Evolutionary conservation across 345 rosid genomes (phyloP), one percentile per base, ranked within the genome.

Genomic region (Syzygium aromaticum): DNA sequence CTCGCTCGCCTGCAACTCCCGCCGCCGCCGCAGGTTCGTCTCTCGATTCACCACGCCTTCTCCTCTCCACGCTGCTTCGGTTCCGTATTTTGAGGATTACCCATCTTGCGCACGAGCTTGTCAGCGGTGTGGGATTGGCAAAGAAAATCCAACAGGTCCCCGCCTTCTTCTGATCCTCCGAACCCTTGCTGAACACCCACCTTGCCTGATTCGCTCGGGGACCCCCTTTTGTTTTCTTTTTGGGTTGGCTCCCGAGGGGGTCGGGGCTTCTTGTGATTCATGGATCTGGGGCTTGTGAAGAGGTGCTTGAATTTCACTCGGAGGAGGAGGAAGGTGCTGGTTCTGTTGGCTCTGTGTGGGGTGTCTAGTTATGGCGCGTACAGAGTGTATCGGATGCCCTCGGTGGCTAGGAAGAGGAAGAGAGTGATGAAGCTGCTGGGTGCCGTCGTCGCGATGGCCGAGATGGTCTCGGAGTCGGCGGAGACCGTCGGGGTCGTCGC

Each of bases 321-420:
- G 84, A 93, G 94, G 87, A 93, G 93, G 86, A 96, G 88, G 87
- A 96, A 90, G 91, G 94, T 94, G 98, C 85, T 98, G 21, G 49
- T 94, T 88, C 84, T 90, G 6, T 84, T 96, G 5, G 99, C 95
- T 52, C 77, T 93, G 7, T 88, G 91, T 25, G 97, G 97, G 28
- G 94, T 89, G 8, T 98, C 99, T 54, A 91, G 98, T 57, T 98
- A 94, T 80, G 99, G 97, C 57, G 94, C 88, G 63, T 98, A 95
- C 90, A 96, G 91, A 89, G 90, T 95, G 49, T 96, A 94, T 46
- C 92, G 94, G 90, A 91, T 91, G 77, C 97, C 99, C 17, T 91
- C 96, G 21, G 92, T 98, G 53, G 88, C 89, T 1, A 91, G 88
- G 88, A 98, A 91, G 90, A 91, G 98, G 90, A 91, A 89, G 92